Base-by-base conservation (phyloP, 2,329 filamentous ascomycete species). In the Phialophora verrucosa region DNA sequence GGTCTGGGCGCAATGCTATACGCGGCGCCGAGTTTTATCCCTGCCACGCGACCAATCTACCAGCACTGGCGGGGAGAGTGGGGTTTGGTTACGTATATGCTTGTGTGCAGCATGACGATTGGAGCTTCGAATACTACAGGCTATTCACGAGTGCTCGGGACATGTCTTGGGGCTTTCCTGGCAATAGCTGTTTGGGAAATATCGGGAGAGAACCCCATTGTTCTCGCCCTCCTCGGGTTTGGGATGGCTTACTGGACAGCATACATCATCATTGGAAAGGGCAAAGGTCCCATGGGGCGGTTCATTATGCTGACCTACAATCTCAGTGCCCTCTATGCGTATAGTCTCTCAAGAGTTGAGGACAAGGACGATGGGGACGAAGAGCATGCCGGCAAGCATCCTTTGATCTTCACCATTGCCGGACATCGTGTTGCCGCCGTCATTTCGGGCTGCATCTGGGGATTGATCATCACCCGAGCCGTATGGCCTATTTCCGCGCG, bases 251-350 rank as follows among this genome's bases (percentile, higher is more conserved):
- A 93, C 35, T 90, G 88, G 75, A 95, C 92, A 72, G 96, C 96
- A 74, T 96, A 94, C 78, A 89, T 97, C 74, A 97, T 96, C 71
- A 82, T 98, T 61, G 91, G 90, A 31, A 85, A 88, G 74, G 90
- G 90, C 53, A 94, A 94, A 76, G 93, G 91, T 0, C 93, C 94
- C 0, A 90, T 98, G 78, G 94, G 93, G 50, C 89, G 95, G 59
- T 98, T 97, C 75, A 95, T 96, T 69, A 87, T 98, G 75, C 85
- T 99, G 54, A 96, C 94, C 0, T 99, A 98, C 83, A 99, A 99
- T 75, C 88, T 99, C 51, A 94, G 92, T 20, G 92, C 92, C 7
- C 84, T 99, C 2, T 99, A 99, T 76, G 92, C 93, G 10, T 99
- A 98, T 79, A 95, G 91, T 62, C 84, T 98, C 10, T 90, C 91